Conservation (phyloP, 2,329 filamentous ascomycete species). For the Colletotrichum sp. region DNA sequence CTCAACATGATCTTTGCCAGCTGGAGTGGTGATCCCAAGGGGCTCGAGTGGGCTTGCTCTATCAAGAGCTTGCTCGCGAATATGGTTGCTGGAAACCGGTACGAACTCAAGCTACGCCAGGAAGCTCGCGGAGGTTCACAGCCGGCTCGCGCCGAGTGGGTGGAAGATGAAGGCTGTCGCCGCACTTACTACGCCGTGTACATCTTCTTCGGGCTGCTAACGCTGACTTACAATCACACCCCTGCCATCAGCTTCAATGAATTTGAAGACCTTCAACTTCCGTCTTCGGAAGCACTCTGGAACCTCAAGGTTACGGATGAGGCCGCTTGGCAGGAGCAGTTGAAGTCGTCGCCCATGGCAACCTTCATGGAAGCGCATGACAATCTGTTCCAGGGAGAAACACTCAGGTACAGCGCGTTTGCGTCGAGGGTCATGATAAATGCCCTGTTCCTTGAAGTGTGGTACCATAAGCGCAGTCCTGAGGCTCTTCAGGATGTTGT, state of each 20-base stretch:
- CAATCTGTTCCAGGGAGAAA: slow-evolving; percentile 92
- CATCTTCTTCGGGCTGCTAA: slow-evolving; percentile 96
- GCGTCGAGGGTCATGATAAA: slow-evolving; percentile 99
- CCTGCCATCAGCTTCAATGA: slow-evolving; percentile 98
- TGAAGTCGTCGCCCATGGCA: slow-evolving; percentile 73
- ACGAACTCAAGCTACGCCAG: slow-evolving; percentile 91
- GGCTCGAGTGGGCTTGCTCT: slow-evolving; percentile 97
- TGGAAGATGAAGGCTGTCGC: slow-evolving; percentile 94
- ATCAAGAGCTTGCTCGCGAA: slow-evolving; percentile 98
- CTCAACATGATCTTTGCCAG: slow-evolving; percentile 99
- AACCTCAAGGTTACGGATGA: slow-evolving; percentile 83
- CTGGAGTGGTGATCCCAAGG: slow-evolving; percentile 98
- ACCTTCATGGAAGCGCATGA: slow-evolving; percentile 96
- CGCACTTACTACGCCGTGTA: slow-evolving; percentile 98
- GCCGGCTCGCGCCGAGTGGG: slow-evolving; percentile 88
- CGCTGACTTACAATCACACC: slow-evolving; percentile 96
- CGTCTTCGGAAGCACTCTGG: slow-evolving; percentile 94
- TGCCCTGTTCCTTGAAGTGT: slow-evolving; percentile 95
- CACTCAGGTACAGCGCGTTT: slow-evolving; percentile 91
- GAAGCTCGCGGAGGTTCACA: slow-evolving; percentile 80
- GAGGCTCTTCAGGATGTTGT: slow-evolving; percentile 97
- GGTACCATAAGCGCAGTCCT: slow-evolving; percentile 99
- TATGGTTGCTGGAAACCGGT: slow-evolving; percentile 97
- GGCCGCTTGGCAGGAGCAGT: slow-evolving; percentile 80
- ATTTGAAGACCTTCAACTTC: slow-evolving; percentile 90